Percentiles rank a stretch among this genome's conserved stretches.
These are phyloP conservation scores for Paspalum vaginatum DNA, from an alignment of 176 grass and related monocot species.

Conservation along the genomic window DNA sequence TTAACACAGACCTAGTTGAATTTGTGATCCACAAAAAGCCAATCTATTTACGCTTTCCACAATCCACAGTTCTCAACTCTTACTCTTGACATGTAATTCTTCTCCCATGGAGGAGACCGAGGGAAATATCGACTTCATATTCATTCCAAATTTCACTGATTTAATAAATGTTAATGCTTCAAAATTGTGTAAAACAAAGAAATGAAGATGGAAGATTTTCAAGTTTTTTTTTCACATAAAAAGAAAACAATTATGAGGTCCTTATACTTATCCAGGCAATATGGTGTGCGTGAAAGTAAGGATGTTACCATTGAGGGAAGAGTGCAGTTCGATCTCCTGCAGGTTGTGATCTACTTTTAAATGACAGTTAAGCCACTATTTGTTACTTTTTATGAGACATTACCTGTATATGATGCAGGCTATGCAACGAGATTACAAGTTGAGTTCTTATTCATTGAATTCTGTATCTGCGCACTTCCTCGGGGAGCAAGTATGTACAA, in stretches of 20 bases:
- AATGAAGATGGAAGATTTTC: constrained; percentile 18
- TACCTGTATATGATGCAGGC: constrained; percentile 59
- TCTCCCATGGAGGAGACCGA: constrained; percentile 14
- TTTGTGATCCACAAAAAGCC: background rate
- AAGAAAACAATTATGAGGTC: constrained; percentile 22
- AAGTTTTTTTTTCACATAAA: constrained; percentile 20
- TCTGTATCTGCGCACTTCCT: constrained; percentile 98
- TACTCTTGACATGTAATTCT: background rate
- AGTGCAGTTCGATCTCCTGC: constrained; percentile 97
- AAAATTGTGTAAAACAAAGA: constrained; percentile 18
- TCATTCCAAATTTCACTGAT: background rate
- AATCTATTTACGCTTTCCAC: background rate
- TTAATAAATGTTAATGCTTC: constrained; percentile 25
- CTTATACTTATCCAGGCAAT: constrained; percentile 67
- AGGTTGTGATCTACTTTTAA: constrained; percentile 62
- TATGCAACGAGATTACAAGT: constrained; percentile 96
- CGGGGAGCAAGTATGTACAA: constrained; percentile 83
- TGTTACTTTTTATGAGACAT: constrained; percentile 5
- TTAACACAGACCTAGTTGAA: background rate
- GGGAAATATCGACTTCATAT: background rate
- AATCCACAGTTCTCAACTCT: background rate
- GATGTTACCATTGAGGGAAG: constrained; percentile 95
- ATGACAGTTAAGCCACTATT: constrained; percentile 12
- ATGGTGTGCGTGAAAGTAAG: constrained; percentile 95
- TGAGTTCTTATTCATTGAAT: constrained; percentile 98